Percentiles rank a stretch among this genome's conserved stretches.
phyloP scores from a whole-genome alignment of 306 rosid genomes.

The Argentina anserina region DNA sequence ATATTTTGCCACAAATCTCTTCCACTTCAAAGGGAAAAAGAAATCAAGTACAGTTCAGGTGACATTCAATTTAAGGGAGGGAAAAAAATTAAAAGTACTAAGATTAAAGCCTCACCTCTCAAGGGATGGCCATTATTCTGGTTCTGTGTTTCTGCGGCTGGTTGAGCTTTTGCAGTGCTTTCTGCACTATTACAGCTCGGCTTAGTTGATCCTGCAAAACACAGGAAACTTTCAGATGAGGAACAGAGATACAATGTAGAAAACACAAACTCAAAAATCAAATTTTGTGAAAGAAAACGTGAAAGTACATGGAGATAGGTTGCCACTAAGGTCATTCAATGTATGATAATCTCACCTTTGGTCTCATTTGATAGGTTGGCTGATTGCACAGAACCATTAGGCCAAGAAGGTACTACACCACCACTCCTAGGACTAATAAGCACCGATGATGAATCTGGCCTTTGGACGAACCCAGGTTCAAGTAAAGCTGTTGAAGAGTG shows the following conservation, averaged over 20 bases:
- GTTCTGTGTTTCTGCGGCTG: constrained; percentile 45
- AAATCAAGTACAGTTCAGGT: not conserved
- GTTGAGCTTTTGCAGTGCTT: constrained; percentile 50
- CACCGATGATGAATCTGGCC: constrained; percentile 59
- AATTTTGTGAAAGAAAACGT: constrained; percentile 5
- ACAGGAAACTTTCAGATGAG: not conserved
- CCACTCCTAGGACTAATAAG: constrained; percentile 47
- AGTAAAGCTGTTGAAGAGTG: constrained; percentile 62
- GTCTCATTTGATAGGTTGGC: constrained; percentile 44
- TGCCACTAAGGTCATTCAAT: not conserved
- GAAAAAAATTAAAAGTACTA: not conserved
- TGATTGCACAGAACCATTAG: constrained; percentile 47
- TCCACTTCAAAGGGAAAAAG: not conserved
- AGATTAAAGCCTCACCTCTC: constrained; percentile 54
- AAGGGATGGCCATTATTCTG: constrained; percentile 47
- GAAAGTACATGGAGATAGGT: constrained; percentile 3
- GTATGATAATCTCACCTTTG: constrained; percentile 29
- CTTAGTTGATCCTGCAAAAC: constrained; percentile 44
- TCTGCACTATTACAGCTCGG: constrained; percentile 68
- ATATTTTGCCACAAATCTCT: not conserved
- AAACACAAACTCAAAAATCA: not conserved
- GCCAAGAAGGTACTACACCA: constrained; percentile 54
- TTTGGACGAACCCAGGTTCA: constrained; percentile 52
- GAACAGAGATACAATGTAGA: not conserved
- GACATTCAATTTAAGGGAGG: not conserved